Percentiles rank a stretch among this genome's conserved stretches.
These are phyloP conservation scores for Amauroascus verrucosus DNA, from an alignment of 2,329 filamentous ascomycete species.

Conservation along the genomic window DNA sequence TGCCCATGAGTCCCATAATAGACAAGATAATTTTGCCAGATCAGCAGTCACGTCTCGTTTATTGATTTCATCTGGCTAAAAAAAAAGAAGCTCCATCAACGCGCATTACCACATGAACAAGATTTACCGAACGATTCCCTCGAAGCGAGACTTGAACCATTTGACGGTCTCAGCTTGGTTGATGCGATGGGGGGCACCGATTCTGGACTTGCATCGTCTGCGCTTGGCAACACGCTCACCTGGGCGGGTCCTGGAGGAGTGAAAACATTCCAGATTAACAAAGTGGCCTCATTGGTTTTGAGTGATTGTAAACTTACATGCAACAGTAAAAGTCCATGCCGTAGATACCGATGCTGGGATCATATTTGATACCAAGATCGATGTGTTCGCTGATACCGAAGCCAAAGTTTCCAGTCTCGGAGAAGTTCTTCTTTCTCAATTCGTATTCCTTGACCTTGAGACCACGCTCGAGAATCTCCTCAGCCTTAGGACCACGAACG, in stretches of 20 bases:
- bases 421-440: conserved; percentile 99
- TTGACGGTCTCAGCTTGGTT: conserved; percentile 90
- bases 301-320: conserved; percentile 53
- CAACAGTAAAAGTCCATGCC: conserved; percentile 99
- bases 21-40: conserved; percentile 4
- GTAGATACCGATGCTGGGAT: conserved; percentile 96
- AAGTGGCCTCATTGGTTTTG: conserved; percentile 10
- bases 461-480: conserved; percentile 99
- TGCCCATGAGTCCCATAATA: conserved; percentile 10
- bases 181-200: conserved; percentile 87
- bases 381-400: conserved; percentile 99
- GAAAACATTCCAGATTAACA: conserved; percentile 21
- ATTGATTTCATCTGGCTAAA: conserved; percentile 5
- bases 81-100: background rate
- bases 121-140: conserved; percentile 94
- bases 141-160: conserved; percentile 96
- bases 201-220: conserved; percentile 73
- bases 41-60: conserved; percentile 9
- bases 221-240: conserved; percentile 96
- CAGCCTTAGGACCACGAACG: conserved; percentile 96
- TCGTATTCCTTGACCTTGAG: conserved; percentile 99
- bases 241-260: conserved; percentile 62
- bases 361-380: conserved; percentile 99
- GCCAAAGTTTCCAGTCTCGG: conserved; percentile 98
- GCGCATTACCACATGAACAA: conserved; percentile 5